Conservation (phyloP, 495 filamentous ascomycete genomes). For the Mytilinidion resinicola region DNA sequence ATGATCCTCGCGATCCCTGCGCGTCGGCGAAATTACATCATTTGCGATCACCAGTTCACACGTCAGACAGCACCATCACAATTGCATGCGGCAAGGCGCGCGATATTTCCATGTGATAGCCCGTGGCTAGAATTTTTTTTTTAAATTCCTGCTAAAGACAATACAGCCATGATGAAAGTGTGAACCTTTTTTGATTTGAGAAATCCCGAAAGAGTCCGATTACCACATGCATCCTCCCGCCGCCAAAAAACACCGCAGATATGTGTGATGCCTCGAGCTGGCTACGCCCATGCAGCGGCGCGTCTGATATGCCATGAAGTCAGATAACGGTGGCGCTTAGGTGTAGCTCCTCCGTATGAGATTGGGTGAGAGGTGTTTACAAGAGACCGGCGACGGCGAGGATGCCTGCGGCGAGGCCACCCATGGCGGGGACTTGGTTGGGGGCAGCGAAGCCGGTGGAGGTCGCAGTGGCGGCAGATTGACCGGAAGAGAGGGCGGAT, state of each 20-base stretch:
- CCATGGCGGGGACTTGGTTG: conserved; percentile 6
- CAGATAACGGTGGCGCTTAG: background rate
- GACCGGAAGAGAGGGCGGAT: conserved; percentile 1
- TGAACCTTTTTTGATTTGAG: no score
- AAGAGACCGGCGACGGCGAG: conserved; percentile 21
- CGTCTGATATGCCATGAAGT: background rate
- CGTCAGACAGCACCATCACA: no score
- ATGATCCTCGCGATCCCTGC: no score
- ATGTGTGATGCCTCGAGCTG: background rate
- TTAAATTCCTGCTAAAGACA: no score
- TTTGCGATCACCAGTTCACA: no score
- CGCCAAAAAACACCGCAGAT: background rate
- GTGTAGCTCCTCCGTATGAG: background rate
- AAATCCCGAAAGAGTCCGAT: background rate
- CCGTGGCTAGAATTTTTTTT: no score
- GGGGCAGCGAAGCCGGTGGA: background rate
- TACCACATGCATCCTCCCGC: background rate
- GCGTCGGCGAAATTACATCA: no score
- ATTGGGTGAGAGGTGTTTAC: conserved; percentile 4
- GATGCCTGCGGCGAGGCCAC: conserved; percentile 16
- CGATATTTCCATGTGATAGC: no score
- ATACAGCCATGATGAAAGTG: no score
- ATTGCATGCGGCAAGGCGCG: no score
- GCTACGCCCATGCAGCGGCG: background rate
- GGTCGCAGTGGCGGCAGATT: conserved; percentile 6